These are phyloP conservation scores for Diplocarpon rosae DNA, from an alignment of 2,329 filamentous ascomycete species.

Conservation along the genomic window DNA sequence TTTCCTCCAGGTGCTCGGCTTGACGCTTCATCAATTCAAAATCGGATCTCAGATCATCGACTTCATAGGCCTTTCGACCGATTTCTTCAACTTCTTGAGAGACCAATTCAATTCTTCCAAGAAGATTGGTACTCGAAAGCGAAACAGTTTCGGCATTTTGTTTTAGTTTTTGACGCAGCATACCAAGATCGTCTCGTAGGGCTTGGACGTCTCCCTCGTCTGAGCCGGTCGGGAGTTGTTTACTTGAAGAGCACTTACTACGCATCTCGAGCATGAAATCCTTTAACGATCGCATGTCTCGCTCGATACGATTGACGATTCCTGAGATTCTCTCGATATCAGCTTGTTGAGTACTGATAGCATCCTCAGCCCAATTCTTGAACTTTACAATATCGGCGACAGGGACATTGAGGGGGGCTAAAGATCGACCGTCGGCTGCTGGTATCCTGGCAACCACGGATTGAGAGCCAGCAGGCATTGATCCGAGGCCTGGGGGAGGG, in stretches of 20 bases:
- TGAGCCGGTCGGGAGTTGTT: not conserved
- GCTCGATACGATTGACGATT: conserved; percentile 20
- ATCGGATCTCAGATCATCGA: conserved; percentile 21
- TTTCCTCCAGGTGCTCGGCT: conserved; percentile 10
- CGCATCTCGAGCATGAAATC: conserved; percentile 25
- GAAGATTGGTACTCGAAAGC: not conserved
- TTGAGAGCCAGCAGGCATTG: not conserved
- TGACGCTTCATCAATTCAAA: conserved; percentile 16
- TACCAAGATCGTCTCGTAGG: conserved; percentile 7
- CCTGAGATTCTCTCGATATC: conserved; percentile 25
- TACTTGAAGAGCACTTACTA: conserved; percentile 12
- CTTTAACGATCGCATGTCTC: conserved; percentile 23
- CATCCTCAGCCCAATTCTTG: conserved; percentile 18
- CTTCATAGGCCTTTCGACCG: conserved; percentile 17
- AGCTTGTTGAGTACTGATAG: conserved; percentile 20
- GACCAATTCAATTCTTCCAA: conserved; percentile 13
- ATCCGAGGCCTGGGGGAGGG: not conserved
- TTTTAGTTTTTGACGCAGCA: conserved; percentile 6
- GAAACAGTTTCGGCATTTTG: not conserved
- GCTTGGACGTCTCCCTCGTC: not conserved
- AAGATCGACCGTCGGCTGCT: not conserved
- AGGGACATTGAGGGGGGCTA: not conserved
- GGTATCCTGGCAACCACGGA: not conserved
- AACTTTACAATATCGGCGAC: conserved; percentile 14
- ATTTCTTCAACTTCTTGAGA: conserved; percentile 15